These are phyloP conservation scores for Penicillium fuscoglaucum DNA, from an alignment of 2,329 filamentous ascomycete genomes.

Conservation along the genomic window DNA sequence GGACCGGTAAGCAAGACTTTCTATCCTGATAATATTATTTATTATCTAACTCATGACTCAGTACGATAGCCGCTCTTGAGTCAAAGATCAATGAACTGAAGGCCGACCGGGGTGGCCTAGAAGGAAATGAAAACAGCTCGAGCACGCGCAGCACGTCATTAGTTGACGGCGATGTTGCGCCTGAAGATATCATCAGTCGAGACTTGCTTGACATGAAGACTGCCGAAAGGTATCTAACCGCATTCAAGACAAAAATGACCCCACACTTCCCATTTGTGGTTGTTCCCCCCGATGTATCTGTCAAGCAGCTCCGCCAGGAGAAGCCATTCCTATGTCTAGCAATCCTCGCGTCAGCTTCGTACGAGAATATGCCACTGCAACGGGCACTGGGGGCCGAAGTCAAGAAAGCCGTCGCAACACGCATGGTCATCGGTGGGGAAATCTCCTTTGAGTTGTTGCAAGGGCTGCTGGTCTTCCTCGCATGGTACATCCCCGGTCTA, in stretches of 20 bases:
- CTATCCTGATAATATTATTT: not conserved
- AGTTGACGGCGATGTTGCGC: not conserved
- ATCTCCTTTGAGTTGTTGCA: not conserved
- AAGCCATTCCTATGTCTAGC: not conserved
- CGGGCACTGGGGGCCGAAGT: not conserved
- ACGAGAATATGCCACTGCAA: not conserved
- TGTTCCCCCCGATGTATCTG: not conserved
- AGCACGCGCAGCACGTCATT: not conserved
- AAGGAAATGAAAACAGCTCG: not conserved
- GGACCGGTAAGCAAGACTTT: not conserved
- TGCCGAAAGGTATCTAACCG: not conserved
- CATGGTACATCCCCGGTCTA: not conserved
- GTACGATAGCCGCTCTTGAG: not conserved
- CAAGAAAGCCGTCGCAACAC: not conserved
- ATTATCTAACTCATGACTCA: not conserved
- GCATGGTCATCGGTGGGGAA: not conserved
- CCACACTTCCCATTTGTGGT: constrained; percentile 1
- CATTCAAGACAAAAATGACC: not conserved
- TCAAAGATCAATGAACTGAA: not conserved
- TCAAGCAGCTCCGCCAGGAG: not conserved
- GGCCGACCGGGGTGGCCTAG: not conserved
- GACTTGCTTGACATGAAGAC: not conserved
- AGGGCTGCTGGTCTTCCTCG: not conserved
- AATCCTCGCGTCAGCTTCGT: not conserved
- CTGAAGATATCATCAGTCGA: not conserved